Base-by-base conservation (phyloP, 768 basidiomycete genomes). In the Amanita rubescens region DNA sequence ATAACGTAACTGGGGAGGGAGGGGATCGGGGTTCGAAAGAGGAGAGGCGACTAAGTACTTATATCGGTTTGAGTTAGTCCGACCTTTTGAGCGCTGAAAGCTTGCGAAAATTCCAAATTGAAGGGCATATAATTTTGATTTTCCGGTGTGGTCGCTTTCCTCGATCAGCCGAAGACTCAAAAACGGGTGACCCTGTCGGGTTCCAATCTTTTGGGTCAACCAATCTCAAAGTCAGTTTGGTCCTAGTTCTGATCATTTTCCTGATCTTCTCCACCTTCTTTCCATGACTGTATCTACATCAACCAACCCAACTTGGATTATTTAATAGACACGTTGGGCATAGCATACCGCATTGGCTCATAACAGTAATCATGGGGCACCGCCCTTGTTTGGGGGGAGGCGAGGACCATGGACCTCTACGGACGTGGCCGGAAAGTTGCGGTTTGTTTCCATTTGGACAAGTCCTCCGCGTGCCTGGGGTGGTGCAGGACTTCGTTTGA, bases 131-230 rank as follows among this genome's bases (percentile, higher is more conserved):
- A 37, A 65, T 65, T 63, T 67, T 61, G 62, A 62, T 68, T 75
- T 75, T 71, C 73, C 74, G 76, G 73, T 68, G 70, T 74, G 63
- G 68, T 77, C 76, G 73, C 71, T 70, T 73, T 69, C 72, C 71
- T 71, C 69, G 69, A 72, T 73, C 71, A 69, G 68, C 69, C 63
- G 65, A 64, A 62, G 33, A 37, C 64, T 68, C 70, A 63, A 67
- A 67, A 64, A 61, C 58, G 64, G 60, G 46, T 61, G 69, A 71
- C 70, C 74, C 71, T 74, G 69, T 58, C 64, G 42, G 45, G 61
- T 57, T 57, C 63, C 65, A 57, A 49, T 60, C 43, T 51, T 42
- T 57, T 59, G 63, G 63, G 59, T 63, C 57, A 48, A 43, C 34
- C 55, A 49, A 37, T 57, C 52, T 60, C 52, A 53, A 53, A 46